Evolutionary conservation across 2,329 filamentous ascomycete species (phyloP).

Genomic region (Claviceps sorghi): DNA sequence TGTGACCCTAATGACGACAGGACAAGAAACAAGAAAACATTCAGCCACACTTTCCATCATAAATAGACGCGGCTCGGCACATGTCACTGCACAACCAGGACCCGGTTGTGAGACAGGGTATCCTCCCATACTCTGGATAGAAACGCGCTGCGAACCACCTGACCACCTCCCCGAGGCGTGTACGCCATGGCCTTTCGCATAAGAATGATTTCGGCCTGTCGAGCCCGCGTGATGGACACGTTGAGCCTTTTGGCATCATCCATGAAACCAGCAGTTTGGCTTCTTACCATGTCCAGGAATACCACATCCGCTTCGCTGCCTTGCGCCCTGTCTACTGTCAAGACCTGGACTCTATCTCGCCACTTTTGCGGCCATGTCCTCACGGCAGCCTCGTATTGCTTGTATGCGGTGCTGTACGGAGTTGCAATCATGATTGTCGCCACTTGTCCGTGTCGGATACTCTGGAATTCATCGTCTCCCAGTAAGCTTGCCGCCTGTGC

Average conservation of each 20-base stretch:
- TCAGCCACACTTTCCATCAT: not conserved
- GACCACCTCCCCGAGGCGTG: not conserved
- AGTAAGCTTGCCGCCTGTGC: slow-evolving; percentile 15
- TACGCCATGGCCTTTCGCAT: slow-evolving; percentile 26
- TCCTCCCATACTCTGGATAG: slow-evolving; percentile 19
- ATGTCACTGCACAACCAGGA: not conserved
- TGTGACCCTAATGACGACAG: too few relatives aligned
- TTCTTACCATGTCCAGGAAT: slow-evolving; percentile 32
- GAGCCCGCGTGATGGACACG: slow-evolving; percentile 29
- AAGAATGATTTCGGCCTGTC: slow-evolving; percentile 30
- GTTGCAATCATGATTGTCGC: slow-evolving; percentile 30
- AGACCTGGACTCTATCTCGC: slow-evolving; percentile 21
- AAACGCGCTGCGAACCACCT: slow-evolving; percentile 9
- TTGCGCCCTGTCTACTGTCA: slow-evolving; percentile 31
- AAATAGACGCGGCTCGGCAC: not conserved
- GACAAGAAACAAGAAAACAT: not conserved
- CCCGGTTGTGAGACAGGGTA: slow-evolving; percentile 7
- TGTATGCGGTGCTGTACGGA: slow-evolving; percentile 25
- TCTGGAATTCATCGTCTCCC: not conserved
- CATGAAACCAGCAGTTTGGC: slow-evolving; percentile 24
- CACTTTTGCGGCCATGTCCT: slow-evolving; percentile 14
- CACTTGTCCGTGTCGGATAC: slow-evolving; percentile 11
- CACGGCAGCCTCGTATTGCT: slow-evolving; percentile 19
- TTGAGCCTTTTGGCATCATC: slow-evolving; percentile 30
- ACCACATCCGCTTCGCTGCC: slow-evolving; percentile 34